phyloP scores from a whole-genome alignment of 2,329 filamentous ascomycete genomes.

The Catunica adiposa region DNA sequence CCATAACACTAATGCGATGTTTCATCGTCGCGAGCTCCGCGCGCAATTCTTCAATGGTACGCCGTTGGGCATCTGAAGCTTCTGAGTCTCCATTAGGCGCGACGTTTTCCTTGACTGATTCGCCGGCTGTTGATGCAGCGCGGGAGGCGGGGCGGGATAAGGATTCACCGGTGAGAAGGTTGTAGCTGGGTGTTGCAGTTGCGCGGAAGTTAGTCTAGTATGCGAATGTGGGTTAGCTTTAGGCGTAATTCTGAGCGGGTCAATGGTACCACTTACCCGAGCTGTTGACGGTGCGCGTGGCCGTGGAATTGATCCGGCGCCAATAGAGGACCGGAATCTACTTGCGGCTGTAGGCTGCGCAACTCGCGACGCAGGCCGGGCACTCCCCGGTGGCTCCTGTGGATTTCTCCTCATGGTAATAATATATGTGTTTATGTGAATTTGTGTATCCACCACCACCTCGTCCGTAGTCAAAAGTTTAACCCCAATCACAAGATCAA shows the following conservation, averaged over 20 bases:
- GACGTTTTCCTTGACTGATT: conserved; percentile 44
- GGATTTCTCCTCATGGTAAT: conserved; percentile 10
- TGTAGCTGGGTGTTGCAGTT: conserved; percentile 30
- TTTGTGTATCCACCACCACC: too few relatives aligned
- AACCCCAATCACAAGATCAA: too few relatives aligned
- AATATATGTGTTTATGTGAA: not conserved
- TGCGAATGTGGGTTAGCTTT: not conserved
- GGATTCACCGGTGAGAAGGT: conserved; percentile 37
- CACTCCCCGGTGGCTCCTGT: conserved; percentile 10
- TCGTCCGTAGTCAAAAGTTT: not conserved
- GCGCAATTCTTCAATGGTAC: conserved; percentile 59
- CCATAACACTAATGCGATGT: conserved; percentile 73
- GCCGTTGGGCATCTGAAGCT: conserved; percentile 40
- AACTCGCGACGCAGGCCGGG: conserved; percentile 12
- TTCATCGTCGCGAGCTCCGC: conserved; percentile 75
- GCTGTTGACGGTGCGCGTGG: conserved; percentile 8
- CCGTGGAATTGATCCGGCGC: conserved; percentile 7
- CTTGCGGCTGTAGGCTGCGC: conserved; percentile 9
- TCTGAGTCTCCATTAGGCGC: conserved; percentile 42
- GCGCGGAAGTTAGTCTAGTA: conserved; percentile 9
- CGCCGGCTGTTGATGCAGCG: conserved; percentile 33
- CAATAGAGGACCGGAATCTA: conserved; percentile 11
- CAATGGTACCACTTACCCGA: conserved; percentile 2
- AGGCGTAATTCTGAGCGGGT: not conserved
- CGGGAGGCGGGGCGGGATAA: conserved; percentile 24